Evolutionary conservation across 441 rosid genomes (phyloP), one percentile per base, ranked within the genome.

Genomic region (Omphalea diandra): DNA sequence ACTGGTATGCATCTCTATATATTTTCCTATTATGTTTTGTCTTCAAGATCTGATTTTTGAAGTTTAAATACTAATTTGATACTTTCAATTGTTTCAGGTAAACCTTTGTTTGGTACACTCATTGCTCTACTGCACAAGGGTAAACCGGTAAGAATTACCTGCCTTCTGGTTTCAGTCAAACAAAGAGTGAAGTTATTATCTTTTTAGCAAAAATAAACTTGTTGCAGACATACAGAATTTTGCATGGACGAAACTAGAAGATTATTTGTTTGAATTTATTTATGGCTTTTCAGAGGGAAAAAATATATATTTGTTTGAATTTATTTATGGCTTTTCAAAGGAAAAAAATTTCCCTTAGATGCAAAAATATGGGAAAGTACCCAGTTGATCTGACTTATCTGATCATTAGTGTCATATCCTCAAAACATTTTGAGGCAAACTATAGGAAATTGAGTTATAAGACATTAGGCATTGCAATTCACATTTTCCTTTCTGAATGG

Each of bases 71-170:
- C 31, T 26, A 36, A 73, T 60, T 67, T 31, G n/a, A 11, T 76
- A 26, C 31, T 72, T 74, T 68, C 35, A 55, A 73, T 64, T 15
- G 33, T 86, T 77, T 79, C 88, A 95, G 99, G 99, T 20, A 93
- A 93, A 75, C 99, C 99, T 0, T 78, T 95, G 73, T 95, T 95
- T 71, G 99, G 99, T 67, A 90, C 95, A n/a, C 94, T 95, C 73
- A 86, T 92, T 77, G 88, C 99, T 81, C 80, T 95, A 63, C 81
- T 95, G 18, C 77, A 90, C 73, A 84, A 65, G 75, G 95, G 97
- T 50, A 86, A 82, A 86, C 98, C 98, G 70, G 99, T 92, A 80
- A 87, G 97, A 68, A 46, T 36, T 44, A n/a, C 70, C 32, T 67
- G 15, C 44, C 46, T 26, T 14, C 47, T 64, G 32, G 31, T 57